Conservation (phyloP, 257 asterid species). For the Nicotiana paniculata region DNA sequence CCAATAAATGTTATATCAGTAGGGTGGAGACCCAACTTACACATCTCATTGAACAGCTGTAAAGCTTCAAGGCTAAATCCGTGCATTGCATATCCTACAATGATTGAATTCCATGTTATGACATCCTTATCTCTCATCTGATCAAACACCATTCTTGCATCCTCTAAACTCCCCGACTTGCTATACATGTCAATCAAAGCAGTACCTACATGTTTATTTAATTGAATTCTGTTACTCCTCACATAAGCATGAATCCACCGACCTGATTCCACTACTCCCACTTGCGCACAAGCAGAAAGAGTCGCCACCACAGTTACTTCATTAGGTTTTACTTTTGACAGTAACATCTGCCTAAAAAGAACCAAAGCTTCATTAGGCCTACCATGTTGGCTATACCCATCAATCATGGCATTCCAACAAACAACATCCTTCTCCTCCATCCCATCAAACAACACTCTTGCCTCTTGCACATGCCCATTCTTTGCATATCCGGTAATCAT, state of each 20-base stretch:
- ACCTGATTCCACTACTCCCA: conserved; percentile 27
- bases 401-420: conserved; percentile 34
- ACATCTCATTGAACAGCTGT: conserved; percentile 15
- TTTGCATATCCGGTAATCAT: conserved; percentile 31
- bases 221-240: conserved; percentile 15
- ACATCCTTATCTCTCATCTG: conserved; percentile 21
- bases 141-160: conserved; percentile 26
- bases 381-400: conserved; percentile 28
- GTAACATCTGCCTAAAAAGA: conserved; percentile 24
- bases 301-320: conserved; percentile 24
- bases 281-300: conserved; percentile 28
- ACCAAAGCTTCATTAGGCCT: conserved; percentile 22
- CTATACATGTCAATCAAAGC: conserved; percentile 34
- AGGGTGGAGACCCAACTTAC: conserved; percentile 9
- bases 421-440: conserved; percentile 26
- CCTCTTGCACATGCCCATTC: conserved; percentile 23
- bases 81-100: conserved; percentile 25
- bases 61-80: conserved; percentile 23
- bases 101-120: conserved; percentile 26
- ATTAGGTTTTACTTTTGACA: conserved; percentile 18
- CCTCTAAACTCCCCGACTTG: conserved; percentile 30
- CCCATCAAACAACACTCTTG: conserved; percentile 22
- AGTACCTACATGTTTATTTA: conserved; percentile 23
- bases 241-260: conserved; percentile 31
- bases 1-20: conserved; percentile 26